Evolutionary conservation across 441 rosid genomes (phyloP).

Genomic region (Jatropha podagrica): DNA sequence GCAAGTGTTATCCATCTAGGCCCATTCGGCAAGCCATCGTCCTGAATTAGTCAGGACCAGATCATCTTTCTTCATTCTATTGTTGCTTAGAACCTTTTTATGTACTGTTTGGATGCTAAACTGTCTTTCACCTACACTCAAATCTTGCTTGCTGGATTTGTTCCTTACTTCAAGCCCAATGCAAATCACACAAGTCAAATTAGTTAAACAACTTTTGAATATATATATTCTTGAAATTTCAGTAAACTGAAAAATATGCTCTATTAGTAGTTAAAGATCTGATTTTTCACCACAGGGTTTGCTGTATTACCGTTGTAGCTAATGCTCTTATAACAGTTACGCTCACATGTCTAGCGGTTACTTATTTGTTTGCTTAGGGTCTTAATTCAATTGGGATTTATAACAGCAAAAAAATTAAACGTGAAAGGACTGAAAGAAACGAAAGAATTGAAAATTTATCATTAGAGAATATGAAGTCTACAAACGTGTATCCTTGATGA

Average conservation of each 20-base stretch:
- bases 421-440: not conserved
- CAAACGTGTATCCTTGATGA: not conserved
- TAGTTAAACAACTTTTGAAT: not conserved
- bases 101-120: not conserved
- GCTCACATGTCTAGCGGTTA: not conserved
- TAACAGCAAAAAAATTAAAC: not conserved
- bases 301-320: not conserved
- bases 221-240: not conserved
- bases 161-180: not conserved
- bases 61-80: not conserved
- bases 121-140: not conserved
- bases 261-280: not conserved
- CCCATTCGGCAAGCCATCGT: not conserved
- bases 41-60: not conserved
- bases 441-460: not conserved
- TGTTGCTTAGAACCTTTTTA: not conserved
- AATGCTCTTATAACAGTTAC: not conserved
- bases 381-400: not conserved
- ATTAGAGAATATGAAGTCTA: not conserved
- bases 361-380: not conserved
- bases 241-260: not conserved
- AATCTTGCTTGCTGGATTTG: not conserved
- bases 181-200: not conserved
- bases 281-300: not conserved
- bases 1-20: conserved; percentile 12